phyloP scores from a whole-genome alignment of 1,139 yeast species.

The Pneumocystis murina region DNA sequence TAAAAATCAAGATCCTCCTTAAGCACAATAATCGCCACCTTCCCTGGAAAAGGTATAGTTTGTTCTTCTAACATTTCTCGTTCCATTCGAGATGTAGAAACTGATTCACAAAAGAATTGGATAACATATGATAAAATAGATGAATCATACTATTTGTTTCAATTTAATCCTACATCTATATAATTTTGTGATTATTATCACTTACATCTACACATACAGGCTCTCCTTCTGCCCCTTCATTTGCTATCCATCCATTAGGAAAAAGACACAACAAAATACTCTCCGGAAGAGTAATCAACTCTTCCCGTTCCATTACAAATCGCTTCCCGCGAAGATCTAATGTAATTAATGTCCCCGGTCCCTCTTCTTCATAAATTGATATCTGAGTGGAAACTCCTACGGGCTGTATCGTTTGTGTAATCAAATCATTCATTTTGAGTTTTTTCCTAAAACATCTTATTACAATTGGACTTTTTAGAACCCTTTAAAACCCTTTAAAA shows the following conservation, averaged over 20 bases:
- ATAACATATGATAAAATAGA: constrained; percentile 71
- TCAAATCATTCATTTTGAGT: not conserved
- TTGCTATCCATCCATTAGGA: constrained; percentile 68
- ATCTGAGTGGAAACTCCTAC: too few relatives aligned
- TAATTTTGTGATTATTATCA: too few relatives aligned
- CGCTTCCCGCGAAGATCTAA: constrained; percentile 49
- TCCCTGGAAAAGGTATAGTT: constrained; percentile 44
- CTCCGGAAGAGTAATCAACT: constrained; percentile 81
- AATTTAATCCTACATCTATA: too few relatives aligned
- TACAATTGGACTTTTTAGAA: too few relatives aligned
- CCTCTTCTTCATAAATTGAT: not conserved
- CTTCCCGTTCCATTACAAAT: constrained; percentile 70
- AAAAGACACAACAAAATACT: constrained; percentile 70
- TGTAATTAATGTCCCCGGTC: constrained; percentile 28
- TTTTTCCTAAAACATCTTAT: too few relatives aligned
- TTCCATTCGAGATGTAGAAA: constrained; percentile 23
- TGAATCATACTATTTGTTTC: constrained; percentile 44
- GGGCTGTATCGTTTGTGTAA: not conserved
- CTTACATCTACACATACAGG: constrained; percentile 41
- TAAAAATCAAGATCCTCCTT: constrained; percentile 91
- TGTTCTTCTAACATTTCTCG: constrained; percentile 6
- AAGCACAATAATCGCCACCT: constrained; percentile 83
- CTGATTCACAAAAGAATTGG: constrained; percentile 36
- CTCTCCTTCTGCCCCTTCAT: constrained; percentile 40
- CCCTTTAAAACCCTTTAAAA: too few relatives aligned